Evolutionary conservation across 106 monocot species (phyloP).

Genomic region (Vanilla planifolia): DNA sequence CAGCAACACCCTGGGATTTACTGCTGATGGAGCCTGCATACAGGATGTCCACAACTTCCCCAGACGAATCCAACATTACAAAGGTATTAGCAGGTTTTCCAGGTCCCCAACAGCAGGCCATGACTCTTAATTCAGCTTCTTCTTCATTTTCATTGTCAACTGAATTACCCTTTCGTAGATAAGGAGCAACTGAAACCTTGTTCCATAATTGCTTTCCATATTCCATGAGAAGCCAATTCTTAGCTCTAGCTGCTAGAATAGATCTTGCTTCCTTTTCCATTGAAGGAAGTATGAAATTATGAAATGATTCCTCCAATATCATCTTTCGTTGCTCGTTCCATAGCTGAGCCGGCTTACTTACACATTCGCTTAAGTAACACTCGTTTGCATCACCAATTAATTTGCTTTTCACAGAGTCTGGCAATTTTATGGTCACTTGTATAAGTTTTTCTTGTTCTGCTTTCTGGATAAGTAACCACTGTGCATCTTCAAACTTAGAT

Average conservation of each 20-base stretch:
- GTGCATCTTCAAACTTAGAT: slow-evolving; percentile 58
- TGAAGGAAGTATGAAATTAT: slow-evolving; percentile 67
- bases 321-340: slow-evolving; percentile 88
- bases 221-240: slow-evolving; percentile 73
- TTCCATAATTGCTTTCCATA: slow-evolving; percentile 85
- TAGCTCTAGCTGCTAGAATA: slow-evolving; percentile 60
- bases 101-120: slow-evolving; percentile 96
- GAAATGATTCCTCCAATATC: slow-evolving; percentile 80
- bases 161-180: slow-evolving; percentile 40
- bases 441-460: slow-evolving; percentile 96
- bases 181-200: slow-evolving; percentile 88
- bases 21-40: slow-evolving; percentile 82
- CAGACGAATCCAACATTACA: slow-evolving; percentile 92
- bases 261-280: slow-evolving; percentile 93
- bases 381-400: slow-evolving; percentile 64
- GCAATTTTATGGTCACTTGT: slow-evolving; percentile 73
- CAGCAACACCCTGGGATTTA: slow-evolving; percentile 75
- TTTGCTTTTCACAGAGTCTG: slow-evolving; percentile 44
- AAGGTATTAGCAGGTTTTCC: slow-evolving; percentile 93
- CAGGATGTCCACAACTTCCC: slow-evolving; percentile 88
- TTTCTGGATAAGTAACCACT: slow-evolving; percentile 95
- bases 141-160: slow-evolving; percentile 48
- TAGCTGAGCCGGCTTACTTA: slow-evolving; percentile 70
- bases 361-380: slow-evolving; percentile 72
- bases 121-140: slow-evolving; percentile 56